Conservation (phyloP, 1,139 yeast species). For the Candida pseudocylindracea region DNA sequence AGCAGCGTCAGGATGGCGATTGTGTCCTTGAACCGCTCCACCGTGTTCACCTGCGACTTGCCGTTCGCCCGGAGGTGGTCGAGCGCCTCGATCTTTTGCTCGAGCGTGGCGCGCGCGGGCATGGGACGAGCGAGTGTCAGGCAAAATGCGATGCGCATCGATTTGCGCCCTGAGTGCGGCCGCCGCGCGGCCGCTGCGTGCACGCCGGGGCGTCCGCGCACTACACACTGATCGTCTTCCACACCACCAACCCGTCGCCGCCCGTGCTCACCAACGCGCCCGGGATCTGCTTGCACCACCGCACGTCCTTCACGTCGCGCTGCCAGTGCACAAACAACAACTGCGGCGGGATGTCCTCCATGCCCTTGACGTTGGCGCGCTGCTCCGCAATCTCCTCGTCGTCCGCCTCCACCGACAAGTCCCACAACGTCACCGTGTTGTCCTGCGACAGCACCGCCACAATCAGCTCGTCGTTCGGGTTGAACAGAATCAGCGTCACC, state of each 20-base stretch:
- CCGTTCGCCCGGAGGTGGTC: slow-evolving; percentile 25
- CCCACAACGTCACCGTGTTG: slow-evolving; percentile 94
- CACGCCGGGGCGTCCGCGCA: too few relatives aligned
- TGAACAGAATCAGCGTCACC: slow-evolving; percentile 80
- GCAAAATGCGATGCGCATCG: too few relatives aligned
- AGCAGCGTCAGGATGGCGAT: slow-evolving; percentile 33
- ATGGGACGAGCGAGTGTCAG: too few relatives aligned
- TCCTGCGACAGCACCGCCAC: slow-evolving; percentile 94
- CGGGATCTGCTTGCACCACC: slow-evolving; percentile 96
- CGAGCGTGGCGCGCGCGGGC: slow-evolving; percentile 33
- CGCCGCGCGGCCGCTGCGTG: too few relatives aligned
- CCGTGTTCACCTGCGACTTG: slow-evolving; percentile 35
- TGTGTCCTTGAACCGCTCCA: slow-evolving; percentile 22
- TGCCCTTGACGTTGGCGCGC: slow-evolving; percentile 45
- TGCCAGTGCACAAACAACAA: slow-evolving; percentile 96
- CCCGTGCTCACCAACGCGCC: slow-evolving; percentile 92
- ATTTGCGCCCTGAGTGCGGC: too few relatives aligned
- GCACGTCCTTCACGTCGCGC: slow-evolving; percentile 87
- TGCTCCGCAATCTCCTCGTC: slow-evolving; percentile 68
- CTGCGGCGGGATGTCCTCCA: slow-evolving; percentile 89
- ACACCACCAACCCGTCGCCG: slow-evolving; percentile 79
- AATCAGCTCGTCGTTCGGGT: slow-evolving; percentile 88
- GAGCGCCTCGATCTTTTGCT: slow-evolving; percentile 30
- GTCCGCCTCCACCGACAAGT: slow-evolving; percentile 89
- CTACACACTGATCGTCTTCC: slow-evolving; percentile 91